Evolutionary conservation across 2,329 filamentous ascomycete species (phyloP).

Genomic region (Huntiella moniliformis): DNA sequence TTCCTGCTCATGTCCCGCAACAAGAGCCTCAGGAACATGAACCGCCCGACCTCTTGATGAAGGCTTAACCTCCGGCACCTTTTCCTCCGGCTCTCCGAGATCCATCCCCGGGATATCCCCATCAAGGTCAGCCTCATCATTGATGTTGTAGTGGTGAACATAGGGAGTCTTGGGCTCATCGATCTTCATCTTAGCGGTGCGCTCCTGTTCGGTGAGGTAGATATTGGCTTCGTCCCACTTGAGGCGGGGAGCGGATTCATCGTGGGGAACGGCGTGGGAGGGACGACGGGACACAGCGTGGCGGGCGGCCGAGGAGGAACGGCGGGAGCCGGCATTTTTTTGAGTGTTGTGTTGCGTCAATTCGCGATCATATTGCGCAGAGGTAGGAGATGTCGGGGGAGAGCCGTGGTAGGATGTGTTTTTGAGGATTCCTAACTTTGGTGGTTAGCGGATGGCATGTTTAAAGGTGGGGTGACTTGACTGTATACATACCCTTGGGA

Average conservation of each 20-base stretch:
- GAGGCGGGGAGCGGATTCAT: slow-evolving; percentile 43
- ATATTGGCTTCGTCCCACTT: slow-evolving; percentile 99
- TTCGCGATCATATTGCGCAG: slow-evolving; percentile 50
- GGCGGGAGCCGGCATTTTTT: slow-evolving; percentile 75
- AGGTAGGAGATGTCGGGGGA: slow-evolving; percentile 32
- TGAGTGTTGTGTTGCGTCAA: slow-evolving; percentile 87
- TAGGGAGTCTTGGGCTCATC: slow-evolving; percentile 97
- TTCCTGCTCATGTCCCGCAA: slow-evolving; percentile 37
- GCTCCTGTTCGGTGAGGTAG: slow-evolving; percentile 92
- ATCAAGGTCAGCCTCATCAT: slow-evolving; percentile 62
- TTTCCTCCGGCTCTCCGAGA: slow-evolving; percentile 79
- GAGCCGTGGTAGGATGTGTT: slow-evolving; percentile 48
- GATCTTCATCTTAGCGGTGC: slow-evolving; percentile 94
- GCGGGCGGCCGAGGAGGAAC: slow-evolving; percentile 41
- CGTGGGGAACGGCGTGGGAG: slow-evolving; percentile 21
- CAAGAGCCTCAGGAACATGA: slow-evolving; percentile 48
- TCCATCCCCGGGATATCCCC: slow-evolving; percentile 87
- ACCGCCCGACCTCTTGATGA: slow-evolving; percentile 30
- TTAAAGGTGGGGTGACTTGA: too few species aligned
- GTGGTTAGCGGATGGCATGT: too few species aligned
- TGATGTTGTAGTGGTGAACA: slow-evolving; percentile 75
- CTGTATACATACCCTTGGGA: too few species aligned
- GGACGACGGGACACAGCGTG: slow-evolving; percentile 36
- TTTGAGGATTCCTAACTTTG: slow-evolving; percentile 65
- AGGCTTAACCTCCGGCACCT: slow-evolving; percentile 31